Conservation (phyloP, 306 rosid genomes). For the Rosa multiflora region DNA sequence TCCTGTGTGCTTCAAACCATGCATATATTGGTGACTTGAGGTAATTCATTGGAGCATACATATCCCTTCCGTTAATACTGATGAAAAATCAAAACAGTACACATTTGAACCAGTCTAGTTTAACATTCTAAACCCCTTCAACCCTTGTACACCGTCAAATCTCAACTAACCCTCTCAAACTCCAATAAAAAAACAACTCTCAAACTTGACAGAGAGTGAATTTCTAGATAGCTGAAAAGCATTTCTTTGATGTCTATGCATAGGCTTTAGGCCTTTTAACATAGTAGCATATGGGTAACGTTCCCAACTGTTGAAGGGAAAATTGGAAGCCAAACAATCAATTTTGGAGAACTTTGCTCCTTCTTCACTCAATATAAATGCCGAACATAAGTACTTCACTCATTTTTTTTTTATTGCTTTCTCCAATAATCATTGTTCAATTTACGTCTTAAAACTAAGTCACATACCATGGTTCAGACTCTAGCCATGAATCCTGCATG, state of each 20-base stretch:
- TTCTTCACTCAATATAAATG: neutral
- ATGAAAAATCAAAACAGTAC: neutral
- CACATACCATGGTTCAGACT: neutral
- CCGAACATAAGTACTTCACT: neutral
- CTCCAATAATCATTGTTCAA: neutral
- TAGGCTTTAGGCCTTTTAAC: neutral
- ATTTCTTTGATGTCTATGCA: neutral
- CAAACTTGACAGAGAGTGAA: neutral
- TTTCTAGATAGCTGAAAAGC: neutral
- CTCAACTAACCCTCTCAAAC: neutral
- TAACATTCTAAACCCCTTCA: neutral
- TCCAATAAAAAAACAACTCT: neutral
- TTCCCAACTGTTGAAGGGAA: neutral
- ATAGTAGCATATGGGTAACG: neutral
- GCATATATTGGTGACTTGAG: neutral
- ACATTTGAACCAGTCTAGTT: neutral
- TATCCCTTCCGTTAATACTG: neutral
- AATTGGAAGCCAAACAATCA: neutral
- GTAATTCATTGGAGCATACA: neutral
- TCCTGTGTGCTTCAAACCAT: neutral
- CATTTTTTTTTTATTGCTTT: neutral
- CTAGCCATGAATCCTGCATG: neutral
- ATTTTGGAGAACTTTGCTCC: neutral
- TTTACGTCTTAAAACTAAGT: neutral
- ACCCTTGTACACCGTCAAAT: neutral